Conservation (phyloP, 345 rosid genomes). For the Triadica sebifera region DNA sequence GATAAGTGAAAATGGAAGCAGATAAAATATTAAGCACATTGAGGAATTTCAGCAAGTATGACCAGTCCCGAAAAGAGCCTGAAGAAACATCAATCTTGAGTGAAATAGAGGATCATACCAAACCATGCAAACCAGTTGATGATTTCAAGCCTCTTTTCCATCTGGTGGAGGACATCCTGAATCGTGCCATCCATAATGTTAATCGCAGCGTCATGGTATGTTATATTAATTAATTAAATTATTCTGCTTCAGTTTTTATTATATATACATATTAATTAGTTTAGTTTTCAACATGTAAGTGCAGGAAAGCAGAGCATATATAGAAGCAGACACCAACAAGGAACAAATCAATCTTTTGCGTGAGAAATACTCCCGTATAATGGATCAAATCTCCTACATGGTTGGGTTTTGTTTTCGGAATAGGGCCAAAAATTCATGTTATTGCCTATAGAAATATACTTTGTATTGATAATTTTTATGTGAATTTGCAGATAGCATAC, state of each 20-base stretch:
- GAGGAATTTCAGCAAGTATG: not conserved
- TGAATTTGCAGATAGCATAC: slow-evolving; percentile 47
- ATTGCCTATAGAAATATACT: too few relatives aligned
- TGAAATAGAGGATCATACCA: not conserved
- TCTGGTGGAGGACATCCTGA: slow-evolving; percentile 64
- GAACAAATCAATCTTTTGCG: slow-evolving; percentile 10
- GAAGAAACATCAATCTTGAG: too few relatives aligned
- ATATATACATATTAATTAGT: too few relatives aligned
- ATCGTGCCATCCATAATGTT: slow-evolving; percentile 48
- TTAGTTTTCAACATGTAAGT: not conserved
- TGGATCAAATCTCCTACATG: slow-evolving; percentile 26
- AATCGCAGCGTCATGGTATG: slow-evolving; percentile 28
- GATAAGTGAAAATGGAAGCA: not conserved
- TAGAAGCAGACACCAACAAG: slow-evolving; percentile 20
- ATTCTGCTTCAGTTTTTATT: too few relatives aligned
- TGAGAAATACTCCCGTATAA: slow-evolving; percentile 16
- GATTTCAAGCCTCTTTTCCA: slow-evolving; percentile 51
- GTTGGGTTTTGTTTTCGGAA: not conserved
- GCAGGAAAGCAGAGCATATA: slow-evolving; percentile 16
- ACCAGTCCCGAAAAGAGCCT: too few relatives aligned
- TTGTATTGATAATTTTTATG: too few relatives aligned
- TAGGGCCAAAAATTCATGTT: too few relatives aligned
- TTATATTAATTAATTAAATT: too few relatives aligned
- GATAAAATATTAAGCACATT: not conserved
- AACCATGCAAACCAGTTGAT: slow-evolving; percentile 18